Conservation (phyloP, 2,329 filamentous ascomycete genomes). For the Xylaria multiplex region DNA sequence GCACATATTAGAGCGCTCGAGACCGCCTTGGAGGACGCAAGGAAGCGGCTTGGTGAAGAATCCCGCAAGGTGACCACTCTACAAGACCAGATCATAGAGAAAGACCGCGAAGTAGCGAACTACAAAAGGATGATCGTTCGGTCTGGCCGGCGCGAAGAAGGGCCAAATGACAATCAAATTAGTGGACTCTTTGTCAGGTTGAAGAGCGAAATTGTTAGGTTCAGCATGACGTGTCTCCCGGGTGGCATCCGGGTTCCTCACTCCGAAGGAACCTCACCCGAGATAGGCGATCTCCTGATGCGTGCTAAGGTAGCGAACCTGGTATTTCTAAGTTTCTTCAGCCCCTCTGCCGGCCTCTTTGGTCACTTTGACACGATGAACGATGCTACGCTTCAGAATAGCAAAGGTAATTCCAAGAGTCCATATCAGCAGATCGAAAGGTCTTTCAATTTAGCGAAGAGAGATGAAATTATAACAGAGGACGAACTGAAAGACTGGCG, state of each 20-base stretch:
- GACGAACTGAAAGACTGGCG: not conserved
- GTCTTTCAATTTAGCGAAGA: not conserved
- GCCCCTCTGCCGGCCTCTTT: not conserved
- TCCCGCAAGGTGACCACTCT: not conserved
- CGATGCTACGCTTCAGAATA: too few relatives aligned
- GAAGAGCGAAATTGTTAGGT: not conserved
- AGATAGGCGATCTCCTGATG: not conserved
- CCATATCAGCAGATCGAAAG: not conserved
- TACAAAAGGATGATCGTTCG: not conserved
- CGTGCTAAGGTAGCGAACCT: not conserved
- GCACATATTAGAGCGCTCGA: not conserved
- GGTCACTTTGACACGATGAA: not conserved
- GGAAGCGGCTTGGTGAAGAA: not conserved
- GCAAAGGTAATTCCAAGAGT: not conserved
- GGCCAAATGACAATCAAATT: not conserved
- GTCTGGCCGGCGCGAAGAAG: not conserved
- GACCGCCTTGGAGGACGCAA: not conserved
- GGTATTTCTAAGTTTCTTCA: not conserved
- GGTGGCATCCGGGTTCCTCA: not conserved
- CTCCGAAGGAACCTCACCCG: not conserved
- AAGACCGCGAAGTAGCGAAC: not conserved
- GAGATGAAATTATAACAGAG: not conserved
- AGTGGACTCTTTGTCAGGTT: not conserved
- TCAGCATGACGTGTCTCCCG: not conserved
- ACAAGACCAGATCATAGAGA: not conserved